phyloP scores from a whole-genome alignment of 768 basidiomycete species.

The Tylopilus plumbeoviolaceoides region DNA sequence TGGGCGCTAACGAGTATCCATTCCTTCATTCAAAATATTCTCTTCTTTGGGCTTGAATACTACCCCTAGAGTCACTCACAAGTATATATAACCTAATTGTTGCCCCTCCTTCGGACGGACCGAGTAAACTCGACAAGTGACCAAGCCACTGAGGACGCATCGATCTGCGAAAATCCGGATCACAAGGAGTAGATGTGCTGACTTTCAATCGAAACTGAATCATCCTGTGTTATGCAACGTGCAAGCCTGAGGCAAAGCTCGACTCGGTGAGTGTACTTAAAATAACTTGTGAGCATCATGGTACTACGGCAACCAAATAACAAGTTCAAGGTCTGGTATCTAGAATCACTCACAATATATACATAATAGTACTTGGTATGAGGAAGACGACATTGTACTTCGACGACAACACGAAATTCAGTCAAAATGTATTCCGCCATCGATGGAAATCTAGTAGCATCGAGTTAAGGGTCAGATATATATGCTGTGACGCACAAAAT shows the following conservation, averaged over 20 bases:
- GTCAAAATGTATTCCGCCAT: constrained; percentile 26
- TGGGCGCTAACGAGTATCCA: no score
- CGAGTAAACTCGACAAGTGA: neutral
- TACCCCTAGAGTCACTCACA: no score
- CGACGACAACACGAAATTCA: neutral
- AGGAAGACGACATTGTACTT: no score
- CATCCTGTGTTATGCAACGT: neutral
- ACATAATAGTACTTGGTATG: no score
- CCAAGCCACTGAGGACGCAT: neutral
- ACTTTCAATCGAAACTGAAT: neutral
- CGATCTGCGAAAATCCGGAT: neutral
- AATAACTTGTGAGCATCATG: no score
- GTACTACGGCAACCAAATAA: no score
- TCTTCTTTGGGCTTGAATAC: no score
- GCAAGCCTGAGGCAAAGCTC: neutral
- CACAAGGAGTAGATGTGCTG: neutral
- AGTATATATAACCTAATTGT: no score
- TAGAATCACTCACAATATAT: no score
- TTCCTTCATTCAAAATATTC: no score
- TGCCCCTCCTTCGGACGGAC: no score
- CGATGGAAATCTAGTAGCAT: constrained; percentile 18
- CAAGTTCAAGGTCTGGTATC: no score
- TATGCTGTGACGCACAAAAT: neutral
- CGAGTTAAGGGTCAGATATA: neutral
- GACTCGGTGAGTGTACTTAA: neutral